Base-by-base conservation (phyloP, 2,329 filamentous ascomycete genomes). In the Fusarium phyllophilum region DNA sequence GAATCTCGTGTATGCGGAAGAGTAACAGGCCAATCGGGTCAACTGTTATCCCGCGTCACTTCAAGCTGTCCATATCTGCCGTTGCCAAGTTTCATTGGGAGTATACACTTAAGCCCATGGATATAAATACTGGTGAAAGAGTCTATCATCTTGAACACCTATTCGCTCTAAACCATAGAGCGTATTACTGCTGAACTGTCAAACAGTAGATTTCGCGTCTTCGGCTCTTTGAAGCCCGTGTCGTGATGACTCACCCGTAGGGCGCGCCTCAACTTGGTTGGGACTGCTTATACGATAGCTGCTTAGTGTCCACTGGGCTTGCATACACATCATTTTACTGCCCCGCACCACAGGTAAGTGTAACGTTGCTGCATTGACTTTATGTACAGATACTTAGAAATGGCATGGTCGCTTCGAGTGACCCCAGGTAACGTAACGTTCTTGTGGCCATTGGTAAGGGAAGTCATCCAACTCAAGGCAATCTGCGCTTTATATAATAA, bases 151-250 rank as follows among this genome's bases (percentile, higher is more conserved):
- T 5, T 6, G 0, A 42, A 24, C 8, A 17, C 14, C 17, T 42
- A 11, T 14, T 42, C 22, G 9, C 14, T n/a, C 22, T 15, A 5
- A 20, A 20, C 11, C 6, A 18, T 11, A 5, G 5, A 18, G 15
- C 7, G 3, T 4, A 12, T 20, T 31, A 31, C 20, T 17, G 4
- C 20, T 0, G 4, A 11, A 3, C 12, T 26, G 8, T 26, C n/a
- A 4, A 8, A 24, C n/a, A 20, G 12, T 13, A 8, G 13, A 15
- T 26, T 26, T 36, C 17, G 33, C 5, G n/a, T 26, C 13, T 17
- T 29, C 10, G 7, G 18, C 33, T 12, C 2, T 26, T 22, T 22
- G 18, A 29, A 34, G 10, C 5, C 6, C 6, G 10, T 17, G 2
- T 17, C 24, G 22, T 7, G 24, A 54, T 54, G 51, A 38, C 14